These are phyloP conservation scores for Solanum bulbocastanum DNA, from an alignment of 257 asterid genomes.

Conservation along the genomic window DNA sequence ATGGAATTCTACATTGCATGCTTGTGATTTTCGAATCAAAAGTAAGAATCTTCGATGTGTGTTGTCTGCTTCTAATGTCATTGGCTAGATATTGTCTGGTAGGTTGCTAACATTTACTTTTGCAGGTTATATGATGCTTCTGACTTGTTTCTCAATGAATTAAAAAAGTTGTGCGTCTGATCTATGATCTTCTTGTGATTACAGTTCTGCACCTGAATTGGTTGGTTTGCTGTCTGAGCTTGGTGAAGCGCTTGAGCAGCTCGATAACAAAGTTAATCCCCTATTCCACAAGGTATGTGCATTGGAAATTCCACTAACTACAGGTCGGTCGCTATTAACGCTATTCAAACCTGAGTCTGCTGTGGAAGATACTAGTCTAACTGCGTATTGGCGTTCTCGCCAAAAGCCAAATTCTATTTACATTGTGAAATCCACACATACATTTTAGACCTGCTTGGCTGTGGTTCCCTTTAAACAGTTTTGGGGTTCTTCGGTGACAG, in stretches of 20 bases:
- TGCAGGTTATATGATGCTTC: background rate
- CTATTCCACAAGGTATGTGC: constrained; percentile 52
- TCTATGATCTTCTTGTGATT: constrained; percentile 16
- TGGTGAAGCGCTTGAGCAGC: constrained; percentile 59
- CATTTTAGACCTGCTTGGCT: background rate
- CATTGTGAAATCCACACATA: background rate
- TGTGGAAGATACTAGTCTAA: background rate
- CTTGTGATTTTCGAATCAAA: background rate
- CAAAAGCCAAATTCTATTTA: background rate
- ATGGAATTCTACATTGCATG: background rate
- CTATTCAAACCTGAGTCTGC: background rate
- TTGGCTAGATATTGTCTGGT: background rate
- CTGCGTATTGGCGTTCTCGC: background rate
- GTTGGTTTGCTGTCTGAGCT: constrained; percentile 83
- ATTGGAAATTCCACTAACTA: background rate
- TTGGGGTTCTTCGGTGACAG: background rate
- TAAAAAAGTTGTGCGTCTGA: background rate
- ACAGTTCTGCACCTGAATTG: constrained; percentile 92
- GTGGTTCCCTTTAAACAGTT: background rate
- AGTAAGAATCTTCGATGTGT: background rate
- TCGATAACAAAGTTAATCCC: constrained; percentile 76
- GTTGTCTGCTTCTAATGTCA: background rate
- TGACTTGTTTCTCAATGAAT: background rate
- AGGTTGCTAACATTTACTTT: background rate
- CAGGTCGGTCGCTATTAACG: background rate